Conservation (phyloP, 495 filamentous ascomycete species). For the Xylaria scruposa region DNA sequence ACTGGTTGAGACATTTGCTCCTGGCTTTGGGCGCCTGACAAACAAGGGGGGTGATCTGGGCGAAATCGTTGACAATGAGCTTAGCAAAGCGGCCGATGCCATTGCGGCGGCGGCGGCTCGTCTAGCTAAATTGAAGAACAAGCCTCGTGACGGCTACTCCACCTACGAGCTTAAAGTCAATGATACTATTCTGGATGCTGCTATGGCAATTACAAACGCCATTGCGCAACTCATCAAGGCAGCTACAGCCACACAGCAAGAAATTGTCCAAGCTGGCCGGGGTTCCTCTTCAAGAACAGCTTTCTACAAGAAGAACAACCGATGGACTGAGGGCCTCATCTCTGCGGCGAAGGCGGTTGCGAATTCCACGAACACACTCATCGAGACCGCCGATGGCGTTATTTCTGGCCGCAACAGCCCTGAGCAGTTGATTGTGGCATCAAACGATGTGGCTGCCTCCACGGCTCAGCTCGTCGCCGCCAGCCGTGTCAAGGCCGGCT, state of each 20-base stretch:
- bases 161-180: constrained; percentile 96
- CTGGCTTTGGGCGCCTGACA: constrained; percentile 78
- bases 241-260: constrained; percentile 90
- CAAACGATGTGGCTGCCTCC: constrained; percentile 93
- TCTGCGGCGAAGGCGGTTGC: constrained; percentile 97
- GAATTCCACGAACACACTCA: constrained; percentile 87
- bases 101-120: constrained; percentile 91
- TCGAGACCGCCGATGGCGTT: constrained; percentile 97
- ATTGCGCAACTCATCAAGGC: constrained; percentile 97
- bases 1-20: constrained; percentile 87
- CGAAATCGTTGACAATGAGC: constrained; percentile 89
- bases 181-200: constrained; percentile 91
- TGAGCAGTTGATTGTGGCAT: constrained; percentile 96
- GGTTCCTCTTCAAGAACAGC: constrained; percentile 88
- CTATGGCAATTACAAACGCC: constrained; percentile 93
- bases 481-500: constrained; percentile 93
- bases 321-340: constrained; percentile 97
- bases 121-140: constrained; percentile 88
- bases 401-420: constrained; percentile 88
- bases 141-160: constrained; percentile 91
- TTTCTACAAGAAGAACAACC: constrained; percentile 98
- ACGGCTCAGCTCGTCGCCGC: constrained; percentile 97
- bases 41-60: constrained; percentile 83
- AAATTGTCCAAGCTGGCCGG: constrained; percentile 95
- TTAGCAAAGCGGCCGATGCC: constrained; percentile 92